Conservation (phyloP, 75 land plant species). For the Pinus tabuliformis region DNA sequence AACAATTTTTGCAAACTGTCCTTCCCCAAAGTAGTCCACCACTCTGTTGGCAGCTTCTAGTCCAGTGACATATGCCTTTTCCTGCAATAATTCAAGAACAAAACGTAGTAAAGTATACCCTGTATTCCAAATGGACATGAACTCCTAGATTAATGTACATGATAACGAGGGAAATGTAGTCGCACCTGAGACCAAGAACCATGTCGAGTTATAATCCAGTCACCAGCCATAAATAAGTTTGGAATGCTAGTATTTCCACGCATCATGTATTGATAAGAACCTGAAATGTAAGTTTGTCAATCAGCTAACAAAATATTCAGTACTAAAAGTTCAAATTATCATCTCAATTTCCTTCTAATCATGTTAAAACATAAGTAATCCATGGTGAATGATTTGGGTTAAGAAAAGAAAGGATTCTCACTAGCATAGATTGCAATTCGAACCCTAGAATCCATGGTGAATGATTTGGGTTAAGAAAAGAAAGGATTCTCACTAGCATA, state of each 20-base stretch:
- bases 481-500: not conserved
- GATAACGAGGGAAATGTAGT: not conserved
- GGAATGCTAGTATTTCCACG: constrained; percentile 78
- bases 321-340: not conserved
- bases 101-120: not conserved
- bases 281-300: constrained; percentile 23
- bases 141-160: not conserved
- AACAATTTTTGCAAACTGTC: constrained; percentile 66
- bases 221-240: constrained; percentile 90
- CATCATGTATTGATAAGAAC: constrained; percentile 89
- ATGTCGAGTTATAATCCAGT: constrained; percentile 80
- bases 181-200: constrained; percentile 89
- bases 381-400: no score
- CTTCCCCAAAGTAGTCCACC: constrained; percentile 64
- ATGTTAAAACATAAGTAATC: not conserved
- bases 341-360: not conserved
- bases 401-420: not conserved
- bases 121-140: not conserved
- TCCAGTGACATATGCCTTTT: constrained; percentile 90
- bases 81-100: constrained; percentile 32
- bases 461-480: no score
- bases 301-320: not conserved
- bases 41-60: constrained; percentile 90
- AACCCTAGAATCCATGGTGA: no score
- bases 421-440: no score